A percentile compares a stretch with the other conserved stretches of the same genome.
Conservation (phyloP, 108 stramenopile species). For the Pseudonitzschia multiseries region DNA sequence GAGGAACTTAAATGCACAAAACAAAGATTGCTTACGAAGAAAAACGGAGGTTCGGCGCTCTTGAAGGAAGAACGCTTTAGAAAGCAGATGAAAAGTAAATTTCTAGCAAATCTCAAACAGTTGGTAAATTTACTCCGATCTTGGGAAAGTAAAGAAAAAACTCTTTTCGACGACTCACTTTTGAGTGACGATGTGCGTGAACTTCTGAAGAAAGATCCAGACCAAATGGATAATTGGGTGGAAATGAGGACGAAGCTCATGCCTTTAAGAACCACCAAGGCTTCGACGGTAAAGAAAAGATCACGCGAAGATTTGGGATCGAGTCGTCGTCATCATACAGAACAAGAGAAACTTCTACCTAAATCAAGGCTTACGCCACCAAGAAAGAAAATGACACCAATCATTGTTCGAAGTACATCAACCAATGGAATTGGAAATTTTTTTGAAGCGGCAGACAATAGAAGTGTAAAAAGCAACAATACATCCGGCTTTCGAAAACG, state of each 20-base stretch:
- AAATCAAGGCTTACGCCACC: conserved; percentile 28
- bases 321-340: background rate
- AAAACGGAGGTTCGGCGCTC: conserved; percentile 46
- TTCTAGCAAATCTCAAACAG: conserved; percentile 62
- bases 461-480: background rate
- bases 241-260: conserved; percentile 76
- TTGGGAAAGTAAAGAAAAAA: conserved; percentile 63
- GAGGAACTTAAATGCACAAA: conserved; percentile 74
- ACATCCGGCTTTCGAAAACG: background rate
- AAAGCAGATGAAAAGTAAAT: conserved; percentile 82
- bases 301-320: conserved; percentile 5
- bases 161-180: conserved; percentile 56
- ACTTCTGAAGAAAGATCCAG: conserved; percentile 58
- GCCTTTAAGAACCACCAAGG: conserved; percentile 71
- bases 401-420: background rate
- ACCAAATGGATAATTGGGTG: conserved; percentile 62
- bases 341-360: background rate
- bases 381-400: conserved; percentile 24
- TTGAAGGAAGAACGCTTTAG: conserved; percentile 80
- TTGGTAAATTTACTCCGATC: conserved; percentile 49
- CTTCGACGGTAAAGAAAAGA: conserved; percentile 24
- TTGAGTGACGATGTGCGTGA: conserved; percentile 79
- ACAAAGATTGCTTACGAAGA: conserved; percentile 67
- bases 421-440: background rate
- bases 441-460: background rate